These are phyloP conservation scores for Trichosanthes cucumerina DNA, from an alignment of 306 rosid genomes.

Conservation along the genomic window DNA sequence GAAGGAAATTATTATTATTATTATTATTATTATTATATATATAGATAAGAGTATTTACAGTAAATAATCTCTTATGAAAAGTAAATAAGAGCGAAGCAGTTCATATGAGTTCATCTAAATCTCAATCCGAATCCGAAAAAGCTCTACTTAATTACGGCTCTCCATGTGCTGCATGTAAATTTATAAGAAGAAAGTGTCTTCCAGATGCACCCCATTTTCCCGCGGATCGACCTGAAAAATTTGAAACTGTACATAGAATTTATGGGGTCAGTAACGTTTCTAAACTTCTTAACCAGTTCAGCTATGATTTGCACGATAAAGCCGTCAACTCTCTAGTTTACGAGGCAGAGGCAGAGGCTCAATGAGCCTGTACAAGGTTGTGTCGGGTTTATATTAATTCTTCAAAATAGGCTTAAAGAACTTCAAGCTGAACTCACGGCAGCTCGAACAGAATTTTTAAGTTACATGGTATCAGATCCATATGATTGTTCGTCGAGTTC, in stretches of 20 bases:
- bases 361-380: slow-evolving; percentile 34
- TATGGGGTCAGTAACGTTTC: neutral
- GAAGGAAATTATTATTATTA: neutral
- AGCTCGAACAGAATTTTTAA: neutral
- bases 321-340: slow-evolving; percentile 16
- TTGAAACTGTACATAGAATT: neutral
- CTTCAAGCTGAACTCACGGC: slow-evolving; percentile 14
- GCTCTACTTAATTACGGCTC: neutral
- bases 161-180: slow-evolving; percentile 13
- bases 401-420: slow-evolving; percentile 14
- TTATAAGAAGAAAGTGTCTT: neutral
- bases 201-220: slow-evolving; percentile 7
- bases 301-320: neutral
- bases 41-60: neutral
- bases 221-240: neutral
- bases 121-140: neutral
- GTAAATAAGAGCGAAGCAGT: no score
- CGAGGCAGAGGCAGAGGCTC: slow-evolving; percentile 31
- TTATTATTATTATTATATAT: neutral
- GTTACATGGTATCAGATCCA: neutral
- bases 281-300: neutral
- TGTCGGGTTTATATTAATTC: slow-evolving; percentile 15
- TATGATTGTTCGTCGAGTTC: neutral
- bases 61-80: neutral
- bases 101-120: neutral